Conservation (phyloP, 805 yeast genomes). For the Teunomyces kruisii region DNA sequence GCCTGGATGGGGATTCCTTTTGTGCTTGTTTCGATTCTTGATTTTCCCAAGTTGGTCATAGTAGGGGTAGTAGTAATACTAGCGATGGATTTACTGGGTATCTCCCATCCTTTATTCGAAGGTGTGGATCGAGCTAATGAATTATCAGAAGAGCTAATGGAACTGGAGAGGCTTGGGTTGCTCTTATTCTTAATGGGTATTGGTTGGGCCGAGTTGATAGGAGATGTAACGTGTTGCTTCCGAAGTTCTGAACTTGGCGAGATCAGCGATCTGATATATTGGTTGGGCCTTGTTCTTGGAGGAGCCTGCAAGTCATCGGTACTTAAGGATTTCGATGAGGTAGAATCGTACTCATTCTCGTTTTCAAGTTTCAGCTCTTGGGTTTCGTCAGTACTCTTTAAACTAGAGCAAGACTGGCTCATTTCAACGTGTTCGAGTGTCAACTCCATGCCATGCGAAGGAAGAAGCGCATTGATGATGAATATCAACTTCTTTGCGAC, state of each 20-base stretch:
- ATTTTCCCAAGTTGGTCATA: conserved; percentile 9
- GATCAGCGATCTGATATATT: background rate
- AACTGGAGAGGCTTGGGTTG: background rate
- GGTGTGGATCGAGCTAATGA: conserved; percentile 21
- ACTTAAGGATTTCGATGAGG: background rate
- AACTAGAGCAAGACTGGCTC: background rate
- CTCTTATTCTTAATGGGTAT: background rate
- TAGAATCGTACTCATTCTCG: background rate
- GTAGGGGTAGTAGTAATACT: conserved; percentile 18
- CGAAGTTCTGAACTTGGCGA: background rate
- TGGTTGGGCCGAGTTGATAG: background rate
- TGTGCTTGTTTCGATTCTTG: conserved; percentile 15
- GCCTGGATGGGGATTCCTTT: conserved; percentile 21
- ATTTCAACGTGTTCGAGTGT: background rate
- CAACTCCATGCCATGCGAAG: conserved; percentile 1
- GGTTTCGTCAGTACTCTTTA: background rate
- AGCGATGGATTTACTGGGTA: conserved; percentile 37
- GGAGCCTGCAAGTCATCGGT: background rate
- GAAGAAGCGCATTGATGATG: conserved; percentile 49
- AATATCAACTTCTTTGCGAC: conserved; percentile 60
- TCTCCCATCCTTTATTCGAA: conserved; percentile 48
- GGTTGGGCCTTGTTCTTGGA: background rate
- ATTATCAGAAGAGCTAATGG: conserved; percentile 1
- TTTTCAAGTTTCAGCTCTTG: background rate
- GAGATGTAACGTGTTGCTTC: background rate